Evolutionary conservation across 78 protist species (phyloP), one percentile per base, ranked within the genome.

Genomic region (Guillardia theta): DNA sequence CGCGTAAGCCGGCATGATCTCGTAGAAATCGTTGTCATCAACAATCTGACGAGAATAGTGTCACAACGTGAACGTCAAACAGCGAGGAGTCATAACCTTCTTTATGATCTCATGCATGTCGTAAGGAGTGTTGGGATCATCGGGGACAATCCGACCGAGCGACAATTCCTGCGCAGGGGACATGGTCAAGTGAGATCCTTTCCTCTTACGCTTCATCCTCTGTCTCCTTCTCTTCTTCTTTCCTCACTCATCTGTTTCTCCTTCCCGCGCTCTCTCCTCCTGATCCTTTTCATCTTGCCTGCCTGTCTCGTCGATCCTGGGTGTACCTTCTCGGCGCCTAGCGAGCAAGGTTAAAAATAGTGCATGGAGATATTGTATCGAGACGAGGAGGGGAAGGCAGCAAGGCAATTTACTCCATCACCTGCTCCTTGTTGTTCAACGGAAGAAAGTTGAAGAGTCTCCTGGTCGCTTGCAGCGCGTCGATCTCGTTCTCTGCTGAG

Each of bases 21-120:
- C 99, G 77, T 97, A 98, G 94, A 98, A 98, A 48, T 93, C 46
- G 39, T 95, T 98, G 6, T 96, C 96, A 92, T 99, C 99, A 18
- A 98, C 97, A 36, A 98, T 45, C 93, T 64, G 96, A 58, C 70
- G 1, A 8, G 27, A 24, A 8, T 24, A 24, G 70, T 58, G 70
- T 6, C 2, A 24, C 1, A 58, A 8, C 39, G 39, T 3, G 6
- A 58, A 6, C 36, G 5, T 8, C 43, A 24, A 27, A 30, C 12
- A 33, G 70, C 43, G 43, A 47, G 64, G 44, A 64, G 44, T 0
- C 36, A 9, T 9, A 0, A 58, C 70, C 70, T 96, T 70, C 27
- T 37, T 24, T 45, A 78, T 78, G n/a, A 99, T 97, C 39, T 96
- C 96, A n/a, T 90, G 83, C 98, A 99, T 98, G 94, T 98, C 99